Percentiles rank a stretch among this genome's conserved stretches.
These are phyloP conservation scores for Microbotryum intermedium DNA, from an alignment of 1,284 basidiomycete species.

Conservation along the genomic window DNA sequence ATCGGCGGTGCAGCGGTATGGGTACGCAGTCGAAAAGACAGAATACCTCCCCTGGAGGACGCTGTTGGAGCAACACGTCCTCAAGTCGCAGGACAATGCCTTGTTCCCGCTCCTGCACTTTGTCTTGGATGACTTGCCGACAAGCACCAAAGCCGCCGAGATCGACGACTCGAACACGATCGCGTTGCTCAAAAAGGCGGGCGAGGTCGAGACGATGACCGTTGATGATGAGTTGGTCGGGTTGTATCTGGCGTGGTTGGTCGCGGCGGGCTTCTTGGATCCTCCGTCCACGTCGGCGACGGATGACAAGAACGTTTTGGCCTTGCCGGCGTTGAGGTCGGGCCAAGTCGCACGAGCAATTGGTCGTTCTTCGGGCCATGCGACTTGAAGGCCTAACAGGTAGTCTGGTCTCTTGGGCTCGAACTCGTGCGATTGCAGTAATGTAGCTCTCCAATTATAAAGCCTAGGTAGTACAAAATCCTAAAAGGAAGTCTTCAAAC, in stretches of 20 bases:
- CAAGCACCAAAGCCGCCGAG: slow-evolving; percentile 88
- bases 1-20: slow-evolving; percentile 64
- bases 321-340: slow-evolving; percentile 15
- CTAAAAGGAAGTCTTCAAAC: too few relatives aligned
- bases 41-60: slow-evolving; percentile 91
- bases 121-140: slow-evolving; percentile 92
- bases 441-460: too few relatives aligned
- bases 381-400: too few relatives aligned
- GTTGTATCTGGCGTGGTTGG: slow-evolving; percentile 87
- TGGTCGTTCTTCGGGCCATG: slow-evolving; percentile 10
- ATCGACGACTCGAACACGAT: slow-evolving; percentile 80
- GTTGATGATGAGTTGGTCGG: slow-evolving; percentile 73
- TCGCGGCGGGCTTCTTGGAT: slow-evolving; percentile 77
- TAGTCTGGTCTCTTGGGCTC: too few relatives aligned
- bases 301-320: slow-evolving; percentile 5
- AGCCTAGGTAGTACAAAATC: too few relatives aligned
- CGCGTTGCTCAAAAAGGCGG: slow-evolving; percentile 52
- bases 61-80: slow-evolving; percentile 86
- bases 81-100: slow-evolving; percentile 89
- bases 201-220: slow-evolving; percentile 48
- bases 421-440: too few relatives aligned
- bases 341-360: slow-evolving; percentile 22
- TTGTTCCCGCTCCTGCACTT: slow-evolving; percentile 96
- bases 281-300: slow-evolving; percentile 43
- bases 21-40: slow-evolving; percentile 66